Base-by-base conservation (phyloP, 257 asterid genomes). In the Knoxia roxburghii region DNA sequence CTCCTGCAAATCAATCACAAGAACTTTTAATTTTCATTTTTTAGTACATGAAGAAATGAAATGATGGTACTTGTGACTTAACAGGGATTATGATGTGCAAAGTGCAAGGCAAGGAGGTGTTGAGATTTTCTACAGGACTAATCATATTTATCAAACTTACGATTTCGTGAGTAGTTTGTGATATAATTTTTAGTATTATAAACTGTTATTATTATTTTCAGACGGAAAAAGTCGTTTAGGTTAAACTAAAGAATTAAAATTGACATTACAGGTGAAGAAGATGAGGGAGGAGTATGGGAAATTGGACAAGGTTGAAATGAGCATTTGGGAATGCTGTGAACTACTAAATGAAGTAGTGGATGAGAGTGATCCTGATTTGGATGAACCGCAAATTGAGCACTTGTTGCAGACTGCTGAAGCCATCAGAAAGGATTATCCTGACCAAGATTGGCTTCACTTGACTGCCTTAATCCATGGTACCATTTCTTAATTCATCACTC, bases 271-370 rank as follows among this genome's bases (percentile, higher is more conserved):
- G 98, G 97, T 93, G 68, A 88, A 74, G 65, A 81, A 37, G 73
- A 93, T 86, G 97, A 88, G 97, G 66, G 83, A 73, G 53, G 80
- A 80, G 49, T 93, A 85, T 71, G 77, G 75, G 45, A 89, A 85
- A 64, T 20, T 90, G 77, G 83, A 93, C 68, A 82, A 72, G 58
- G 81, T 75, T 18, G 95, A 85, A 65, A 89, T 90, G 98, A 86
- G 97, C 80, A 85, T 93, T 35, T 93, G 98, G 98, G 95, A 89
- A 73, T 89, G 97, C 26, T 93, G 96, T 73, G 96, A 93, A 68
- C 89, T 93, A 6, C 70, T 93, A 2, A 93, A 93, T 75, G 70
- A 79, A 3, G 86, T 90, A 11, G 86, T 90, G 14, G 97, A 88
- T 70, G 97, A 90, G 33, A 90, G 96, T 65, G 96, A 90, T 35